phyloP scores from a whole-genome alignment of 305 asterid species.

The Nicotiana rustica region DNA sequence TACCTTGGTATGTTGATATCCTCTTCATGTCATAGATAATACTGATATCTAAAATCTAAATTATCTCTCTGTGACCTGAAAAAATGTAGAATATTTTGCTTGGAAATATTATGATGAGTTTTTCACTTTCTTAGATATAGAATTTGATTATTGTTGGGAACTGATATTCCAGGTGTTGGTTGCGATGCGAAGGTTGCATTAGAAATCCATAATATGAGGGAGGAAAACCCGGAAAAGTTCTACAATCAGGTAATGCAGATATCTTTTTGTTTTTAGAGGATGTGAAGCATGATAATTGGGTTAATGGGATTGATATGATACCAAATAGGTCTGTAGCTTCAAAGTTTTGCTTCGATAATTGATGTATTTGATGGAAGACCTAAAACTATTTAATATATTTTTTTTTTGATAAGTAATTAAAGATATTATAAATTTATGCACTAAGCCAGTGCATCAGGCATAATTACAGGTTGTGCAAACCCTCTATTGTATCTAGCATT shows the following conservation, averaged over 20 bases:
- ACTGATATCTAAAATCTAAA: not conserved
- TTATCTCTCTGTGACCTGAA: not conserved
- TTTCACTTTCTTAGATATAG: conserved; percentile 11
- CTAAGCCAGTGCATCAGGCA: too few relatives aligned
- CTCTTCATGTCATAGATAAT: conserved; percentile 15
- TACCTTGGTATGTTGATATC: conserved; percentile 75
- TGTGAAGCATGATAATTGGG: conserved; percentile 16
- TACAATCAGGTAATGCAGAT: conserved; percentile 76
- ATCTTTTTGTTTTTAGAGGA: conserved; percentile 3
- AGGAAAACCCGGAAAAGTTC: conserved; percentile 98
- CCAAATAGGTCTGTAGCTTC: not conserved
- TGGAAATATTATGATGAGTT: not conserved
- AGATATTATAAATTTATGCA: too few relatives aligned
- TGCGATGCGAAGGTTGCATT: conserved; percentile 99
- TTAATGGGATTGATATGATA: not conserved
- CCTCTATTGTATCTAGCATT: too few relatives aligned
- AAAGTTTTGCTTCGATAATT: not conserved
- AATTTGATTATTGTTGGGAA: conserved; percentile 8
- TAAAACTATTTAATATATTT: too few relatives aligned
- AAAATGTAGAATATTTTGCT: not conserved
- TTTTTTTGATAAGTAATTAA: too few relatives aligned
- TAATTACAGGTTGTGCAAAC: too few relatives aligned
- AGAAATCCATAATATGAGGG: conserved; percentile 94
- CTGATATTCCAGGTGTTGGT: conserved; percentile 74
- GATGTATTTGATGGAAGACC: not conserved